Evolutionary conservation across 306 rosid species (phyloP).

Genomic region (Pyrus betulifolia): DNA sequence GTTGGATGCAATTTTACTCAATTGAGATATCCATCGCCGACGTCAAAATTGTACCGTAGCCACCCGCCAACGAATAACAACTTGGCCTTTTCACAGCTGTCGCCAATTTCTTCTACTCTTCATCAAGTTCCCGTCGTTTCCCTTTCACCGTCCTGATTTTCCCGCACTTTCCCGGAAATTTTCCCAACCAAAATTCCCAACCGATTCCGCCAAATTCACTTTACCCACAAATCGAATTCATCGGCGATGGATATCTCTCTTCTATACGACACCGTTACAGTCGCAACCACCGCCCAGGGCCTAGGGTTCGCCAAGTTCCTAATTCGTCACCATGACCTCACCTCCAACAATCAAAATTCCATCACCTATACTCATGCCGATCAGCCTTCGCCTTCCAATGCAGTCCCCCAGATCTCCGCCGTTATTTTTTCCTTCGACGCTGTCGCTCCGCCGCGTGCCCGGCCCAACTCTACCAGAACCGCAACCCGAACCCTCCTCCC

Average conservation of each 20-base stretch:
- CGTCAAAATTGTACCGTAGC: background rate
- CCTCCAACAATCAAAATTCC: slow-evolving; percentile 13
- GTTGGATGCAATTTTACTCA: background rate
- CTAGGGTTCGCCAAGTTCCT: slow-evolving; percentile 44
- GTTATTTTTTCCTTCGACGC: slow-evolving; percentile 49
- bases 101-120: background rate
- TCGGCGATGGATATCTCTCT: slow-evolving; percentile 40
- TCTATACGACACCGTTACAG: slow-evolving; percentile 41
- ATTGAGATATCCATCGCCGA: no score
- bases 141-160: background rate
- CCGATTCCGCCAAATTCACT: background rate
- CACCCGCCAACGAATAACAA: background rate
- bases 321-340: slow-evolving; percentile 28
- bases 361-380: slow-evolving; percentile 17
- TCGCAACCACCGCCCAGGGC: slow-evolving; percentile 32
- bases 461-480: slow-evolving; percentile 25
- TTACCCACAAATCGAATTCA: background rate
- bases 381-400: slow-evolving; percentile 22
- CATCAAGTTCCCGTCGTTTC: background rate
- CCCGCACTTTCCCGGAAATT: slow-evolving; percentile 12
- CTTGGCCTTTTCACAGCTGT: slow-evolving; percentile 1
- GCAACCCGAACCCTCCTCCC: slow-evolving; percentile 49
- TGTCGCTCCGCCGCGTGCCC: slow-evolving; percentile 67
- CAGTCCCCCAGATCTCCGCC: slow-evolving; percentile 49
- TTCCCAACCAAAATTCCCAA: background rate